Conservation (phyloP, 331 rosid species). For the Quercus phellos region DNA sequence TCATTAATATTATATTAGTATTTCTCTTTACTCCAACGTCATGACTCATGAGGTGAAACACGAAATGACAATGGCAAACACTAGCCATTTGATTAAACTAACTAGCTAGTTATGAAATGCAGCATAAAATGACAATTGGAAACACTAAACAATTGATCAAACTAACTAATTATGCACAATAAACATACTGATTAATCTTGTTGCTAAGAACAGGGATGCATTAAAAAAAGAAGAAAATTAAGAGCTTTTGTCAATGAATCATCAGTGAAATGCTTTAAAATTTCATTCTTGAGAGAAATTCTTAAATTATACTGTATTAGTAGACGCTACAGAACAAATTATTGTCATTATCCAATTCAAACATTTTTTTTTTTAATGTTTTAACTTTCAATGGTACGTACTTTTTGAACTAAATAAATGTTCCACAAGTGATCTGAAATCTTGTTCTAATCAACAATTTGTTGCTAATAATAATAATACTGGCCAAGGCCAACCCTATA, state of each 20-base stretch:
- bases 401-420: background rate
- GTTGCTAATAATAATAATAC: background rate
- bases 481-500: background rate
- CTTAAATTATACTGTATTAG: too few relatives aligned
- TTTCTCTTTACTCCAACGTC: background rate
- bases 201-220: background rate
- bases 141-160: background rate
- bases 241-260: background rate
- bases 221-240: background rate
- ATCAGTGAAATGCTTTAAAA: background rate
- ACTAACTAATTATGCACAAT: background rate
- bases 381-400: background rate
- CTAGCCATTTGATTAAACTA: too few relatives aligned
- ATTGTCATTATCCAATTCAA: background rate
- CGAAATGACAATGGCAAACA: too few relatives aligned
- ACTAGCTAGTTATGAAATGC: too few relatives aligned
- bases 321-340: background rate
- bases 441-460: background rate
- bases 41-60: background rate
- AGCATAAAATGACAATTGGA: background rate
- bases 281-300: background rate
- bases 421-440: background rate
- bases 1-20: too few relatives aligned
- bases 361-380: too few relatives aligned
- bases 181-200: background rate